Evolutionary conservation across 169 alveolate genomes (phyloP).

Genomic region (Eimeria sp.): DNA sequence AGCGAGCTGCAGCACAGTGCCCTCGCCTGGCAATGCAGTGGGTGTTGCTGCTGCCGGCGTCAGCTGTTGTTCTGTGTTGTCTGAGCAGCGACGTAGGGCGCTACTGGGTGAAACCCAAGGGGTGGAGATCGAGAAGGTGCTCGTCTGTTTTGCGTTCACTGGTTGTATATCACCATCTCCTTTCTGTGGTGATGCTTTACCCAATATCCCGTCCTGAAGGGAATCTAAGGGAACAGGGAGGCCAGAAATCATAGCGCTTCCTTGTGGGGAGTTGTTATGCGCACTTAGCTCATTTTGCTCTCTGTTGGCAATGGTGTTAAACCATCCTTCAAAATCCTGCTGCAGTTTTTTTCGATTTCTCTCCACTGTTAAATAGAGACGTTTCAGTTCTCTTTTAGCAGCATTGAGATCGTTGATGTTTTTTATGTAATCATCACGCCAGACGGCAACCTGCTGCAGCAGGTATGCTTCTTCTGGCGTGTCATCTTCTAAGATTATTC

Average conservation of each 20-base stretch:
- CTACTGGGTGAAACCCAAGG: background rate
- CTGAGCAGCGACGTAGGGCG: background rate
- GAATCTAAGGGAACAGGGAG: background rate
- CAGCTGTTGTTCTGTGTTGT: background rate
- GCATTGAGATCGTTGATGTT: background rate
- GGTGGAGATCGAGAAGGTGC: background rate
- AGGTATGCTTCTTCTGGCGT: conserved; percentile 34
- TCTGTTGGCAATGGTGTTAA: conserved; percentile 58
- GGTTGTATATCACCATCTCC: background rate
- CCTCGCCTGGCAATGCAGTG: background rate
- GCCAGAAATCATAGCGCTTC: background rate
- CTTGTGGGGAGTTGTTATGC: background rate
- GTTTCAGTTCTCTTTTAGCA: conserved; percentile 15
- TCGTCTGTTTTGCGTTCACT: background rate
- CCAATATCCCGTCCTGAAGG: background rate
- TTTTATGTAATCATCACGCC: conserved; percentile 17
- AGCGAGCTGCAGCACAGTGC: background rate
- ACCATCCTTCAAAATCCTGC: conserved; percentile 82
- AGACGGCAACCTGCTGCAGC: background rate
- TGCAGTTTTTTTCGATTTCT: conserved; percentile 77
- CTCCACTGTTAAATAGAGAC: conserved; percentile 17
- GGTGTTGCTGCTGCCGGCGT: background rate
- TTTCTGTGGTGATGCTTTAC: background rate
- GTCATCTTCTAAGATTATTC: background rate
- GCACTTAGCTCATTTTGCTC: background rate